Evolutionary conservation across 345 rosid genomes (phyloP).

Genomic region (Eucalyptus polybractea): DNA sequence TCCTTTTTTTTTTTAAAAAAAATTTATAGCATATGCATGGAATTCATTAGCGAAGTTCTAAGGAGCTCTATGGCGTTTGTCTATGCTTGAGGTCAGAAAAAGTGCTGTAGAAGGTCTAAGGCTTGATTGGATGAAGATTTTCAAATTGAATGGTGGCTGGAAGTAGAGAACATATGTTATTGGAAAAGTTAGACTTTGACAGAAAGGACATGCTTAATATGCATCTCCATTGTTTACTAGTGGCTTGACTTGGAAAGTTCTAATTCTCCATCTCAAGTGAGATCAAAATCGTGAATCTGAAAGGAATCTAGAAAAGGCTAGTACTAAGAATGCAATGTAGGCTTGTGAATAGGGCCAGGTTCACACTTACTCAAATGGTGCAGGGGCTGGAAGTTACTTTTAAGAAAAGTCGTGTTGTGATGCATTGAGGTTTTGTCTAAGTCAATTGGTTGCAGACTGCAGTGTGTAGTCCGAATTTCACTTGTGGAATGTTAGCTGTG

Average conservation of each 20-base stretch:
- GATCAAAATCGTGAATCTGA: not conserved
- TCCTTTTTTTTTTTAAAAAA: not conserved
- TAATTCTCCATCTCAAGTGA: not conserved
- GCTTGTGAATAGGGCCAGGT: not conserved
- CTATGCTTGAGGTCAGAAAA: not conserved
- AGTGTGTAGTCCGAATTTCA: not conserved
- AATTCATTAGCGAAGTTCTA: not conserved
- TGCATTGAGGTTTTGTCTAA: not conserved
- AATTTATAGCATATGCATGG: not conserved
- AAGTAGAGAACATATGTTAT: not conserved
- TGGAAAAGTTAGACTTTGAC: not conserved
- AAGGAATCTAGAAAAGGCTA: not conserved
- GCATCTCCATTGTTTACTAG: not conserved
- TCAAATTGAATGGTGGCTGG: not conserved
- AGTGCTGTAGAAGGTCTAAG: not conserved
- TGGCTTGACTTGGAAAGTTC: not conserved
- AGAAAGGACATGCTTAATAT: not conserved
- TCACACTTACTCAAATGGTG: not conserved
- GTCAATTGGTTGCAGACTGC: not conserved
- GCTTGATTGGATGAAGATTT: not conserved
- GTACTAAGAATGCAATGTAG: not conserved
- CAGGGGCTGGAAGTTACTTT: not conserved
- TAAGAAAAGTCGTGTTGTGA: not conserved
- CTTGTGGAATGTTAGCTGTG: not conserved
- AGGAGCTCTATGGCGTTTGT: not conserved